Conservation (phyloP, 2,329 filamentous ascomycete species). For the Cladophialophora yegresii region DNA sequence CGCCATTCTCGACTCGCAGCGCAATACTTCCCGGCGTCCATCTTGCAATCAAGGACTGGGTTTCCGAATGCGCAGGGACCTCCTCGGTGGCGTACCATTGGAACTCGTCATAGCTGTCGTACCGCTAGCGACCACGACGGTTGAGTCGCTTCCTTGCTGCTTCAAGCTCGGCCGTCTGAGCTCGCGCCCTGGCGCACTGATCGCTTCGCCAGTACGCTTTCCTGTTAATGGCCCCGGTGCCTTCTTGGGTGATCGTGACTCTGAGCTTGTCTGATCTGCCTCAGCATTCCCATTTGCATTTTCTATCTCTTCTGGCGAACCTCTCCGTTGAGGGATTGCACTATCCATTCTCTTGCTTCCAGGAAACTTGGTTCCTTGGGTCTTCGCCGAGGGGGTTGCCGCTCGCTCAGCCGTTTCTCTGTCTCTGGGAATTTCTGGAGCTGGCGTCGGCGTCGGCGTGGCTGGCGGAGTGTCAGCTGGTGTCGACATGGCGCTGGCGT, state of each 20-base stretch:
- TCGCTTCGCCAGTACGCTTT: neutral
- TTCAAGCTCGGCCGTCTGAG: slow-evolving; percentile 16
- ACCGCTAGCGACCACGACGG: slow-evolving; percentile 19
- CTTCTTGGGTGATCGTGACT: slow-evolving; percentile 4
- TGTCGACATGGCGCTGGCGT: slow-evolving; percentile 12
- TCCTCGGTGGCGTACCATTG: slow-evolving; percentile 20
- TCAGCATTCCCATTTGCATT: slow-evolving; percentile 2
- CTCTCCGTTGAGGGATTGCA: neutral
- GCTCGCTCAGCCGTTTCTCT: neutral
- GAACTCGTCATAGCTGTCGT: neutral
- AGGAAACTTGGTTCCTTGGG: neutral
- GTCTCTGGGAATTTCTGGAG: slow-evolving; percentile 12
- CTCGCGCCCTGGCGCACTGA: neutral
- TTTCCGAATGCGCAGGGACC: slow-evolving; percentile 24
- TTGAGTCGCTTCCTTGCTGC: slow-evolving; percentile 24
- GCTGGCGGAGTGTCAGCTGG: slow-evolving; percentile 8
- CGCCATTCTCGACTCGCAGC: neutral
- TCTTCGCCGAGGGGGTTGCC: neutral
- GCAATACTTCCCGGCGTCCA: neutral
- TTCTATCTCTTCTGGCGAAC: neutral
- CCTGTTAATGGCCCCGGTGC: neutral
- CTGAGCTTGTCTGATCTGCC: neutral
- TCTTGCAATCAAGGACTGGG: slow-evolving; percentile 16
- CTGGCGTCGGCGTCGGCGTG: slow-evolving; percentile 20
- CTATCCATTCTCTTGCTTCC: neutral